A percentile compares a stretch with the other conserved stretches of the same genome.
Evolutionary conservation across 371 early-diverging fungal species (phyloP).

Genomic region (Rhizopus arrhizus): DNA sequence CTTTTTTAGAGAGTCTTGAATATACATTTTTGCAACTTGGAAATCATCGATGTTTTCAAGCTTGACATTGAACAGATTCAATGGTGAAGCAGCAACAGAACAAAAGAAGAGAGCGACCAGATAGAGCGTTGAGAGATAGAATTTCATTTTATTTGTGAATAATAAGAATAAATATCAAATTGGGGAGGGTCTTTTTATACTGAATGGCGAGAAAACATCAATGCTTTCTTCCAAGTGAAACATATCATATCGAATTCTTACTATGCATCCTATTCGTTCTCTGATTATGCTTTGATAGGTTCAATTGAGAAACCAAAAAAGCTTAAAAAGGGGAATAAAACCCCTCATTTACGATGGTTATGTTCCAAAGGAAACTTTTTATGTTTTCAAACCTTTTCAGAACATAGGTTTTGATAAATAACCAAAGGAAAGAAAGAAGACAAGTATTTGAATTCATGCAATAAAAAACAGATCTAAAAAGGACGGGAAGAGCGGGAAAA

Average conservation of each 20-base stretch:
- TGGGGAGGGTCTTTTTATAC: no score
- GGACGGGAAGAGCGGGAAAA: no score
- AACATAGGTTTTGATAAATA: no score
- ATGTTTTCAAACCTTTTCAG: background rate
- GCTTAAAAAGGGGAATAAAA: no score
- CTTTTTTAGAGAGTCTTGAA: background rate
- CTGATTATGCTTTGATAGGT: no score
- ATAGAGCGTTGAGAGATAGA: background rate
- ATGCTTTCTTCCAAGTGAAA: background rate
- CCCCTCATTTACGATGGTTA: no score
- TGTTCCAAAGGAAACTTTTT: background rate
- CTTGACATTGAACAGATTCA: constrained; percentile 3
- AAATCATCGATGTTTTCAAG: constrained; percentile 1
- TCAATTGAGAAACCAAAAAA: no score
- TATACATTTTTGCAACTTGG: background rate
- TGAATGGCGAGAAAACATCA: no score
- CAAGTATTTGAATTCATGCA: background rate
- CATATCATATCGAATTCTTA: constrained; percentile 4
- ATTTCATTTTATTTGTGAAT: constrained; percentile 10
- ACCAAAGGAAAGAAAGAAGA: constrained; percentile 1
- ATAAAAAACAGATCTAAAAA: no score
- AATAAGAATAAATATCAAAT: background rate
- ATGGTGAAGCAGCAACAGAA: background rate
- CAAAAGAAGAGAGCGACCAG: constrained; percentile 5
- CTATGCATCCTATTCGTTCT: no score